Evolutionary conservation across 495 filamentous ascomycete genomes (phyloP), one percentile per base, ranked within the genome.

Genomic region (Extremus antarcticus): DNA sequence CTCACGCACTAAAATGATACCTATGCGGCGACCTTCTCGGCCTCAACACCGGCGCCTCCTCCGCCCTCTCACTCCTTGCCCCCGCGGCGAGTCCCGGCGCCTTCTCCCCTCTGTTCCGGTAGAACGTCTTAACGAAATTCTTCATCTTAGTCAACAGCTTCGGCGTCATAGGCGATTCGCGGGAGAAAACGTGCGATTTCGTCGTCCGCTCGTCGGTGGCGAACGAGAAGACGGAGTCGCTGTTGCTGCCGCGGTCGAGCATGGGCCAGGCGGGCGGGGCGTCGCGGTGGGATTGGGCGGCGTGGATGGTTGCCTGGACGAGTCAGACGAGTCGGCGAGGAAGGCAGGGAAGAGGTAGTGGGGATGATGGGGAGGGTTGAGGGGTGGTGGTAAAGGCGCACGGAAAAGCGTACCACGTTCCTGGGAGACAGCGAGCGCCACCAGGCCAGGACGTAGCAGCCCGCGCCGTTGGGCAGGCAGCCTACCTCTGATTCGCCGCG

Each of bases 131-230:
- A 15, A 51, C 40, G 19, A 51, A 55, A 1, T 25, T 19, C 46
- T 25, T 19, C 45, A 59, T 51, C 52, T 47, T 55, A 17, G 51
- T 38, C 23, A 15, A 16, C 43, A 43, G 24, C 22, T n/a, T 13
- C 56, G 11, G 24, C 11, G 19, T 13, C 25, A 16, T 51, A 8
- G 47, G 23, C 24, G 47, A 7, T 32, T 24, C 46, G 3, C 20
- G 50, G n/a, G 20, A 25, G 0, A 3, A 24, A 3, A 13, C 25
- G 20, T 41, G 57, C 48, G 20, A 22, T 1, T 2, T 35, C 50
- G 54, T 58, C 21, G 56, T 55, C n/a, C 57, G 57, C 57, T 59
- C 57, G 29, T 59, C 57, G 16, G 57, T 59, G 17, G 58, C 55
- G 40, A 23, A 47, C 10, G 32, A 17, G 39, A 56, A 60, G 16